phyloP scores from a whole-genome alignment of 768 basidiomycete species.

The Termitomyces sp. region DNA sequence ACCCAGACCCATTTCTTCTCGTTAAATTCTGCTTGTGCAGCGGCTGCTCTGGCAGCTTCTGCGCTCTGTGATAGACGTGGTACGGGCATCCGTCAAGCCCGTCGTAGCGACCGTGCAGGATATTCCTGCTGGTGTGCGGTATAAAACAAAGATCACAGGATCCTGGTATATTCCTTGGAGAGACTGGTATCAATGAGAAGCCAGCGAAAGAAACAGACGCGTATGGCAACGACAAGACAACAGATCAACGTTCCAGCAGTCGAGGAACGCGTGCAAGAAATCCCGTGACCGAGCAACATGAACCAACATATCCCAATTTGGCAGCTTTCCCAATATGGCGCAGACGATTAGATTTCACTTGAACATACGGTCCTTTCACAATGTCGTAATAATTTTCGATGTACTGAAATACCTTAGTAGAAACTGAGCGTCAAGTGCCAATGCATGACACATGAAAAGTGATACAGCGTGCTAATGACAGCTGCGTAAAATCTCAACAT shows the following conservation, averaged over 20 bases:
- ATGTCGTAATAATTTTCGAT: no score
- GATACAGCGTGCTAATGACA: not conserved
- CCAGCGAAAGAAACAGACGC: conserved; percentile 16
- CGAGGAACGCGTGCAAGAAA: conserved; percentile 12
- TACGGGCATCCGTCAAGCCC: conserved; percentile 36
- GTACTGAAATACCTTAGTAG: not conserved
- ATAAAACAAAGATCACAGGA: not conserved
- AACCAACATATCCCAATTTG: conserved; percentile 27
- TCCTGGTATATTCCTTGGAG: conserved; percentile 1
- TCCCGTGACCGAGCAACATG: conserved; percentile 18
- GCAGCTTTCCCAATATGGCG: conserved; percentile 7
- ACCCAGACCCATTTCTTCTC: conserved; percentile 99
- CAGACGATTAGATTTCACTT: not conserved
- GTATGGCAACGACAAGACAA: conserved; percentile 4
- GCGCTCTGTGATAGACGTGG: conserved; percentile 47
- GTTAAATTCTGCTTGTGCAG: conserved; percentile 92
- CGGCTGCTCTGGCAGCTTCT: conserved; percentile 81
- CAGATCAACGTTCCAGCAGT: conserved; percentile 6
- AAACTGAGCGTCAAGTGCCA: not conserved
- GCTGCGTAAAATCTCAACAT: conserved; percentile 5
- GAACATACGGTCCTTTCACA: no score
- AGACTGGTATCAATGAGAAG: conserved; percentile 7
- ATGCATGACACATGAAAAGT: not conserved
- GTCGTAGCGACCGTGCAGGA: not conserved
- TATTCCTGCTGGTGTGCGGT: not conserved